These are phyloP conservation scores for Annulohypoxylon nitens DNA, from an alignment of 495 filamentous ascomycete genomes.

Conservation along the genomic window DNA sequence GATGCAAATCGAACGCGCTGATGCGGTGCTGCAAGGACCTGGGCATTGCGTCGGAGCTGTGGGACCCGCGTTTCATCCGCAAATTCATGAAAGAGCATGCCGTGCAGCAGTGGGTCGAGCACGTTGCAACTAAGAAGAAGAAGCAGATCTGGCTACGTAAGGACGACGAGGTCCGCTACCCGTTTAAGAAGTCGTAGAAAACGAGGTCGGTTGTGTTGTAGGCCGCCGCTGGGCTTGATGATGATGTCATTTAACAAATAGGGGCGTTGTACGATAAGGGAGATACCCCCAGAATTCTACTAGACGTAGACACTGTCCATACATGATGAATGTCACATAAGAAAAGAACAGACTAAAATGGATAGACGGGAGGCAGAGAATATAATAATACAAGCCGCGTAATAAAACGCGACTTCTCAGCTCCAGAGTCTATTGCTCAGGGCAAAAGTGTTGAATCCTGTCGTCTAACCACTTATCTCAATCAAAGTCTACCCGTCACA, in stretches of 20 bases:
- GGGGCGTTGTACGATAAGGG: constrained; percentile 32
- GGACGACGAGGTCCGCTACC: constrained; percentile 82
- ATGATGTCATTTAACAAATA: constrained; percentile 5
- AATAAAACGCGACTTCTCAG: constrained; percentile 27
- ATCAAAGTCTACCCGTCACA: constrained; percentile 23
- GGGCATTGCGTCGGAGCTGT: constrained; percentile 93
- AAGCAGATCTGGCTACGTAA: constrained; percentile 89
- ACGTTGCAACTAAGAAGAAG: constrained; percentile 83
- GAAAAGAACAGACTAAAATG: constrained; percentile 19
- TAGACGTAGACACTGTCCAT: not conserved
- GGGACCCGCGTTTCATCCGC: constrained; percentile 94
- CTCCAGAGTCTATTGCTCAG: constrained; percentile 30
- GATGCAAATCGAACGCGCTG: constrained; percentile 95
- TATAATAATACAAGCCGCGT: constrained; percentile 40
- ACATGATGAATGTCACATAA: constrained; percentile 29
- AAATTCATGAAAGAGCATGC: constrained; percentile 70
- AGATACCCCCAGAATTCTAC: constrained; percentile 31
- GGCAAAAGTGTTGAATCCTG: constrained; percentile 26
- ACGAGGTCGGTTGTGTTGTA: not conserved
- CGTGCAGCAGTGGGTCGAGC: constrained; percentile 79
- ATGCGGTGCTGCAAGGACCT: constrained; percentile 98
- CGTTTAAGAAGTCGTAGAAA: constrained; percentile 76
- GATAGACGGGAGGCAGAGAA: constrained; percentile 35
- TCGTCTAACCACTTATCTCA: constrained; percentile 18
- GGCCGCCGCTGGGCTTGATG: not conserved